A percentile compares a stretch with the other conserved stretches of the same genome.
phyloP scores from a whole-genome alignment of 805 yeast species.

The Diddensiella santjacobensis region DNA sequence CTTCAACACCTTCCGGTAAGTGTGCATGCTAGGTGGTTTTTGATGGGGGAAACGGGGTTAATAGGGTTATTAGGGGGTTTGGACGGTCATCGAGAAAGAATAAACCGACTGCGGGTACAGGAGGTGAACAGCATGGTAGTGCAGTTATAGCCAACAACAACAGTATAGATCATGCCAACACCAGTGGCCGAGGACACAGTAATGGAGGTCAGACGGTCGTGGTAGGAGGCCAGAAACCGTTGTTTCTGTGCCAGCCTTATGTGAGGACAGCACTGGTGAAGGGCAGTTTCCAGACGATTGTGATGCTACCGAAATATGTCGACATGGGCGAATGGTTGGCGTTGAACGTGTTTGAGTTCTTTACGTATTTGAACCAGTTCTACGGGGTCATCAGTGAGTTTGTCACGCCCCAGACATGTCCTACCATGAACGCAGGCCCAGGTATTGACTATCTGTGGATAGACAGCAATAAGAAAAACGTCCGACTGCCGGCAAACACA shows the following conservation, averaged over 20 bases:
- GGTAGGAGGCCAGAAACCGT: slow-evolving; percentile 39
- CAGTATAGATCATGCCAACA: slow-evolving; percentile 6
- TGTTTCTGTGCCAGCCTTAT: slow-evolving; percentile 88
- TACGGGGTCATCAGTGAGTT: slow-evolving; percentile 89
- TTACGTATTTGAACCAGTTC: slow-evolving; percentile 79
- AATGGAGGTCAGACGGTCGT: slow-evolving; percentile 15
- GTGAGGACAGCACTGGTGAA: slow-evolving; percentile 92
- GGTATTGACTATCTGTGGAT: slow-evolving; percentile 89
- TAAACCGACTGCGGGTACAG: slow-evolving; percentile 31
- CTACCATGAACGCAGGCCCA: slow-evolving; percentile 95
- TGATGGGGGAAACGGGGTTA: background rate
- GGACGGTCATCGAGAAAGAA: slow-evolving; percentile 53
- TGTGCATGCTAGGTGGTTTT: background rate
- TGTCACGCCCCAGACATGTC: slow-evolving; percentile 83
- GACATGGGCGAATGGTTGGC: slow-evolving; percentile 96
- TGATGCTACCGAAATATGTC: slow-evolving; percentile 90
- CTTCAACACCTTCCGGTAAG: slow-evolving; percentile 33
- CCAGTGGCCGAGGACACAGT: slow-evolving; percentile 10
- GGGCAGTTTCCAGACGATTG: slow-evolving; percentile 94
- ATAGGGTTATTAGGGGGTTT: slow-evolving; percentile 49
- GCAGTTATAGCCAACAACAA: slow-evolving; percentile 21
- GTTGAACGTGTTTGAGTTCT: slow-evolving; percentile 83
- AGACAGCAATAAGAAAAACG: slow-evolving; percentile 72
- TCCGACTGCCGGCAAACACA: slow-evolving; percentile 85
- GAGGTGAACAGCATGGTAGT: slow-evolving; percentile 23